Base-by-base conservation (phyloP, 1,284 basidiomycete species). In the Ustilago loliicola region DNA sequence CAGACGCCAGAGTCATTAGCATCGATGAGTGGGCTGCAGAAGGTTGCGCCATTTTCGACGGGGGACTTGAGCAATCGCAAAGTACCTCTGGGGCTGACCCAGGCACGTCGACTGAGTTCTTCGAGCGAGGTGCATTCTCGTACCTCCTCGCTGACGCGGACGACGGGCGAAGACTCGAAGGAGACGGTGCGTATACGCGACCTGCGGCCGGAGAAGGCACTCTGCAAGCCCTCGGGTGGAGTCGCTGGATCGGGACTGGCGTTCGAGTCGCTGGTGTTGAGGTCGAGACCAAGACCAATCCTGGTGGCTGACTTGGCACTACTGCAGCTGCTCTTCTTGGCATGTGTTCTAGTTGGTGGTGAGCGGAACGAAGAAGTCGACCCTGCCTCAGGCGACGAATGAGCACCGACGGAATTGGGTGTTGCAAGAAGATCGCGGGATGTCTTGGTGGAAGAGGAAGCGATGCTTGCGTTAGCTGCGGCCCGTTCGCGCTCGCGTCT, bases 81-180 rank as follows among this genome's bases (percentile, higher is more conserved):
- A 21, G 75, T 80, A 8, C 80, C 80, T 17, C 61, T 66, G 2
- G 77, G 68, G 23, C 79, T 79, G 21, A 82, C 74, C 67, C 80
- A 80, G n/a, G 80, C 80, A 55, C 77, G 74, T 15, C 74, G 73
- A 50, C 75, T 82, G 48, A 82, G 76, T 21, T 78, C 75, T 32
- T 78, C 75, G 50, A 78, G 67, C 11, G 75, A 69, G 21, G 71
- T 34, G 48, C 71, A 73, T 19, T 70, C 48, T 13, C 67, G 56
- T n/a, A 65, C 67, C 45, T 73, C 70, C 15, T 69, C 69, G 27
- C 66, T 69, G 40, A 77, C 66, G 17, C 62, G 69, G n/a, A 69
- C 55, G 36, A 73, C 67, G 29, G 75, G 75, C 50, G 75, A 73
- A 54, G 64, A 57, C 23, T 73, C 75, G 56, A 78, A 78, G 1